These are phyloP conservation scores for Millerozyma miso DNA, from an alignment of 805 yeast genomes.

Conservation along the genomic window DNA sequence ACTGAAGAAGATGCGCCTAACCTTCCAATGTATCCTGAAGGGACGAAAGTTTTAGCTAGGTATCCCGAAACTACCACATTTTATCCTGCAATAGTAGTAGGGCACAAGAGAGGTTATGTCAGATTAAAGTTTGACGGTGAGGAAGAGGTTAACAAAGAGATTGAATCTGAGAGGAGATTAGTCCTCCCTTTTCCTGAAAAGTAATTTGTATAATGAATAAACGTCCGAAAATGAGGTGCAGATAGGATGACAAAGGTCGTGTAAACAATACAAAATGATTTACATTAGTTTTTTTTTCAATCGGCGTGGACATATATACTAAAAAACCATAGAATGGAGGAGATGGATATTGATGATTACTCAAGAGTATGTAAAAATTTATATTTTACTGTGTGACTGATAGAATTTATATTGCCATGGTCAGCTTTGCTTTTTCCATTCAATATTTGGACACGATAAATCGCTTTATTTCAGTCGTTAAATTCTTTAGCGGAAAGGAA, in stretches of 20 bases:
- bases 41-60: slow-evolving; percentile 81
- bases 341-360: slow-evolving; percentile 61
- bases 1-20: slow-evolving; percentile 39
- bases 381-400: slow-evolving; percentile 2
- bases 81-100: slow-evolving; percentile 88
- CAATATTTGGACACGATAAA: not conserved
- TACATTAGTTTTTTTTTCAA: not conserved
- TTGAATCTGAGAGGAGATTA: slow-evolving; percentile 80
- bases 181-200: slow-evolving; percentile 70
- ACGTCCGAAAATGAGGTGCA: too few relatives aligned
- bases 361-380: slow-evolving; percentile 48
- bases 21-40: slow-evolving; percentile 59
- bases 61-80: slow-evolving; percentile 98
- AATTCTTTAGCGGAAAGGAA: too few relatives aligned
- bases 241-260: not conserved
- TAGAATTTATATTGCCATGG: not conserved
- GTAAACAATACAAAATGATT: not conserved
- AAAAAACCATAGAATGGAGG: slow-evolving; percentile 41
- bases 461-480: not conserved
- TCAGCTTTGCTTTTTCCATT: not conserved
- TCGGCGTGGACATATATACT: not conserved
- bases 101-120: slow-evolving; percentile 69
- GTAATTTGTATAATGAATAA: not conserved
- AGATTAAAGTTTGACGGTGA: slow-evolving; percentile 90
- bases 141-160: slow-evolving; percentile 93